Percentiles rank a stretch among this genome's conserved stretches.
These are phyloP conservation scores for Cytospora schulzeri DNA, from an alignment of 2,329 filamentous ascomycete species.

Conservation along the genomic window DNA sequence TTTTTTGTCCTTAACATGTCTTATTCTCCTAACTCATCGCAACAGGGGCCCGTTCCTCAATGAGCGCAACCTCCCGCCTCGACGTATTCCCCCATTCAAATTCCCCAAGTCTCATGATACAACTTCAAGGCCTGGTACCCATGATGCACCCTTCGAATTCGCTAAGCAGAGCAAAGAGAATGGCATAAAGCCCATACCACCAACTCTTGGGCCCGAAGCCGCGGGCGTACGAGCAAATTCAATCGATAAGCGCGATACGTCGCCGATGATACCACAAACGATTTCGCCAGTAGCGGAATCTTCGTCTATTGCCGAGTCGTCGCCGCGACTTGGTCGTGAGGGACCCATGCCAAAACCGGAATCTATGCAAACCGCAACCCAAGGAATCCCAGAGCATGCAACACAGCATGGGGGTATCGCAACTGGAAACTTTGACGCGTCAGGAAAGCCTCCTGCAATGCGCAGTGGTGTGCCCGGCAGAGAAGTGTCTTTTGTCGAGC, in stretches of 20 bases:
- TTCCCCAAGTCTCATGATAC: slow-evolving; percentile 9
- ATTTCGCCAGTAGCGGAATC: neutral
- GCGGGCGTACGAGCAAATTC: neutral
- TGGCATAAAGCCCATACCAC: neutral
- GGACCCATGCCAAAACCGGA: neutral
- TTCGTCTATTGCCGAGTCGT: neutral
- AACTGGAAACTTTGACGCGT: neutral
- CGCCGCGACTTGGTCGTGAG: slow-evolving; percentile 1
- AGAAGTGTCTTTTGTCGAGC: slow-evolving; percentile 23
- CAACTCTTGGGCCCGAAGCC: slow-evolving; percentile 2
- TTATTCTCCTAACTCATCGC: slow-evolving; percentile 31
- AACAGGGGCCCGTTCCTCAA: slow-evolving; percentile 26
- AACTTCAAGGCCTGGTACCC: neutral
- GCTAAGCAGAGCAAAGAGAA: slow-evolving; percentile 7
- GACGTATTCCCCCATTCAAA: slow-evolving; percentile 27
- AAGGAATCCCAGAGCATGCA: slow-evolving; percentile 1
- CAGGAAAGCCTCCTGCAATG: neutral
- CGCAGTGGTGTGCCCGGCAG: slow-evolving; percentile 13
- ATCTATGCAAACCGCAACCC: neutral
- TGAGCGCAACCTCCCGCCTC: slow-evolving; percentile 27
- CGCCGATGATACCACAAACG: slow-evolving; percentile 5
- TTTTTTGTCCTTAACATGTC: slow-evolving; percentile 29
- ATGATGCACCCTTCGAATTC: neutral
- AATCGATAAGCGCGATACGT: slow-evolving; percentile 14
- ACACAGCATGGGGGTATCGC: neutral